Conservation (phyloP, 2,329 filamentous ascomycete genomes). For the Ophiocordyceps camponoti-floridani region DNA sequence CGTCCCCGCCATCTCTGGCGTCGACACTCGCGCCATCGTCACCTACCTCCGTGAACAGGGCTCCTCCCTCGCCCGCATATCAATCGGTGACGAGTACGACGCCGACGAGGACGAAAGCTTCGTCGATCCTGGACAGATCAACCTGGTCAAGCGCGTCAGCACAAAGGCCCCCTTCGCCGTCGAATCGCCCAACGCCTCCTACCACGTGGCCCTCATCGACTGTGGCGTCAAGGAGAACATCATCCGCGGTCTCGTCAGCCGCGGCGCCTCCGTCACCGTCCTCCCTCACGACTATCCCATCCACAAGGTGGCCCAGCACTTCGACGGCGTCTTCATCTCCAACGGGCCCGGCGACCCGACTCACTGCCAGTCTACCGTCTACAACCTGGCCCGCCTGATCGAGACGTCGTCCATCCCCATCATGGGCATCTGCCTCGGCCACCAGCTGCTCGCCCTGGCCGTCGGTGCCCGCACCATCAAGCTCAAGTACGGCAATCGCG, state of each 20-base stretch:
- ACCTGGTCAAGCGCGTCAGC: slow-evolving; percentile 88
- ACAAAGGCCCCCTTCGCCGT: slow-evolving; percentile 75
- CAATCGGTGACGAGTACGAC: slow-evolving; percentile 93
- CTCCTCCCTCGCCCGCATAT: slow-evolving; percentile 81
- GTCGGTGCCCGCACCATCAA: slow-evolving; percentile 74
- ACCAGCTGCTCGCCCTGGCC: slow-evolving; percentile 80
- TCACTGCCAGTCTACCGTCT: slow-evolving; percentile 60
- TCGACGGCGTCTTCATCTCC: slow-evolving; percentile 93
- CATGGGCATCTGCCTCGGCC: slow-evolving; percentile 91
- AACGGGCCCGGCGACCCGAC: slow-evolving; percentile 95
- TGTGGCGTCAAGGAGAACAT: slow-evolving; percentile 93
- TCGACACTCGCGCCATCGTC: slow-evolving; percentile 84
- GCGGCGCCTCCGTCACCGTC: slow-evolving; percentile 75
- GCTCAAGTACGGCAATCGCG: slow-evolving; percentile 99
- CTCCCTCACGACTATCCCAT: slow-evolving; percentile 80
- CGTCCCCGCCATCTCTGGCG: slow-evolving; percentile 82
- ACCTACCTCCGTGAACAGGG: slow-evolving; percentile 78
- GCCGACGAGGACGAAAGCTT: slow-evolving; percentile 95
- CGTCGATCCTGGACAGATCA: slow-evolving; percentile 88
- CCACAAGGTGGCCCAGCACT: slow-evolving; percentile 78
- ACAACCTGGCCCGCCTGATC: slow-evolving; percentile 65
- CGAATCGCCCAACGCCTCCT: slow-evolving; percentile 59
- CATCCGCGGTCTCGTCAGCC: slow-evolving; percentile 99
- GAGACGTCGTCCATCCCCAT: slow-evolving; percentile 75
- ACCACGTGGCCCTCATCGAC: slow-evolving; percentile 73